phyloP scores from a whole-genome alignment of 352 stramenopile genomes.

The Thalassiosira hispida region DNA sequence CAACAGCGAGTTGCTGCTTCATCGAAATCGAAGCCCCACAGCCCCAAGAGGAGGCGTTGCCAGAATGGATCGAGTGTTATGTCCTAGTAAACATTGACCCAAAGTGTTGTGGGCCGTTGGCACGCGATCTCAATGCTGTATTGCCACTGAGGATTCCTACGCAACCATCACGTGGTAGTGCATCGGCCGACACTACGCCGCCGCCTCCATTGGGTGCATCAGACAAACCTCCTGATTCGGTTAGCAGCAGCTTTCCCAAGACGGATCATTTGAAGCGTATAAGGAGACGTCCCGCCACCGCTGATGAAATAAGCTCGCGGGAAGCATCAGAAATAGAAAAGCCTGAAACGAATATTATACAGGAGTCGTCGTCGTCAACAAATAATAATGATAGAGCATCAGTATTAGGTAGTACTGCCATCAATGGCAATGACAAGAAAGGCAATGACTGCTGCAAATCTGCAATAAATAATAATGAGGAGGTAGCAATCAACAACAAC shows the following conservation, averaged over 20 bases:
- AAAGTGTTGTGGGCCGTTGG: slow-evolving; percentile 30
- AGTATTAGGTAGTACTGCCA: too few species aligned
- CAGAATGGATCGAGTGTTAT: slow-evolving; percentile 47
- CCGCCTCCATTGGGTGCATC: neutral
- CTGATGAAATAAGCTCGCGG: slow-evolving; percentile 18
- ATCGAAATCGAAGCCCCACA: slow-evolving; percentile 33
- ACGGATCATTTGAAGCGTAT: slow-evolving; percentile 49
- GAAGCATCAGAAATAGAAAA: neutral
- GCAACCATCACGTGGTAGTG: neutral
- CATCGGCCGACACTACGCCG: neutral
- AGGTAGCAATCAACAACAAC: too few species aligned
- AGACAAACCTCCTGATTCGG: too few species aligned
- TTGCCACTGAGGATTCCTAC: slow-evolving; percentile 25
- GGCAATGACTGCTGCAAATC: neutral
- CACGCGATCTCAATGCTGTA: slow-evolving; percentile 33
- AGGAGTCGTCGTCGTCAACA: neutral
- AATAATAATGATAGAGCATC: neutral
- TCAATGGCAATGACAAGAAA: neutral
- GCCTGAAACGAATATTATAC: neutral
- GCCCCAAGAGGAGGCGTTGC: neutral
- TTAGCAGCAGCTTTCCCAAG: slow-evolving; percentile 7
- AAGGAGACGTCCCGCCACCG: slow-evolving; percentile 25
- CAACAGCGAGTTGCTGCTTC: slow-evolving; percentile 6
- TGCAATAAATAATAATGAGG: too few species aligned
- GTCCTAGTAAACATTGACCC: slow-evolving; percentile 39